Percentiles rank a stretch among this genome's conserved stretches.
Conservation (phyloP, 257 asterid genomes). For the Lycium barbarum region DNA sequence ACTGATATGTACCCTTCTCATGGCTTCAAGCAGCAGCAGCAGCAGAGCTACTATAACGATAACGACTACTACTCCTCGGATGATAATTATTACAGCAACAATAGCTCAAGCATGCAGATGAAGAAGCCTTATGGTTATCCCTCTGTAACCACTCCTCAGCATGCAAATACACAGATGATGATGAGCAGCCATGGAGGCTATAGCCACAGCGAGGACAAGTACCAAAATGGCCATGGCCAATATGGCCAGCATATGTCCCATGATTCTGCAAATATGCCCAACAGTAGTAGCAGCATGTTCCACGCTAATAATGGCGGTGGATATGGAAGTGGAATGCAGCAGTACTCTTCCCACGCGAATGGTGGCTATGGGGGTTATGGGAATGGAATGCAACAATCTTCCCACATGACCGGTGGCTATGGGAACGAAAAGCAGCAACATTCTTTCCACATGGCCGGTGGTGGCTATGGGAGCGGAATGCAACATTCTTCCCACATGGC, state of each 20-base stretch:
- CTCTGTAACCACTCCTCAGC: neutral
- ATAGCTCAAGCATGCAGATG: conserved; percentile 23
- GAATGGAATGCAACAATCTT: neutral
- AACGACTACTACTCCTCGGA: neutral
- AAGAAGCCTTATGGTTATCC: conserved; percentile 23
- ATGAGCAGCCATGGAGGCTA: conserved; percentile 6
- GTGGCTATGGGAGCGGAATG: neutral
- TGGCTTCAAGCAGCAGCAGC: neutral
- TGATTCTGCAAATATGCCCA: neutral
- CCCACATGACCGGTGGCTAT: conserved; percentile 3
- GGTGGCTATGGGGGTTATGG: conserved; percentile 22
- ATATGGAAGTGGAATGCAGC: conserved; percentile 13
- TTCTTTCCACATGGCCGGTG: neutral
- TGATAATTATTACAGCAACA: neutral
- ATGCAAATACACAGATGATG: neutral
- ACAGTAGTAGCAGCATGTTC: neutral
- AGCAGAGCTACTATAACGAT: conserved; percentile 2
- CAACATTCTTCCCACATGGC: conserved; percentile 10
- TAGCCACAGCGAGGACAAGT: conserved; percentile 8
- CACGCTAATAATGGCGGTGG: neutral
- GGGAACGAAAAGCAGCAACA: neutral
- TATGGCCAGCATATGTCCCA: neutral
- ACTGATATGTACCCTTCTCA: neutral
- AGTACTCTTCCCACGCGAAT: neutral
- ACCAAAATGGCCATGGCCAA: neutral